Percentiles rank a stretch among this genome's conserved stretches.
Evolutionary conservation across 208 protist species (phyloP).

Genomic region (Crithidia mellificae): DNA sequence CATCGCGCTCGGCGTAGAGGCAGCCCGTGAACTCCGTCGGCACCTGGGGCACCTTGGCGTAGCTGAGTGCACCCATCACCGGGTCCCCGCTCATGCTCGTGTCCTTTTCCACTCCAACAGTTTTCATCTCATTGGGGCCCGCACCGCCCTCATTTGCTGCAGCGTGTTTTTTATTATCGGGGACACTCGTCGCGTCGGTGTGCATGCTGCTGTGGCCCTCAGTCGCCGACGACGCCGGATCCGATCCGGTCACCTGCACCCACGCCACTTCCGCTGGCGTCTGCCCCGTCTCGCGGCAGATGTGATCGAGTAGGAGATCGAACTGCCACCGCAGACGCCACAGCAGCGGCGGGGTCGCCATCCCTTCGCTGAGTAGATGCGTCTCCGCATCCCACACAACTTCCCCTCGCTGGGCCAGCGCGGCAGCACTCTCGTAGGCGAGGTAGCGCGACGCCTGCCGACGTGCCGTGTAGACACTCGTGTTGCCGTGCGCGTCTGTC

Average conservation of each 20-base stretch:
- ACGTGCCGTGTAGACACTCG: conserved; percentile 26
- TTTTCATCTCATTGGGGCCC: no score
- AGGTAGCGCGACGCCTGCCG: conserved; percentile 55
- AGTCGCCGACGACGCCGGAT: background rate
- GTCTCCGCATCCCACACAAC: conserved; percentile 26
- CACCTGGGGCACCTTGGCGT: conserved; percentile 3
- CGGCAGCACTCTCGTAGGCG: conserved; percentile 59
- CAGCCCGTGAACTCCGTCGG: conserved; percentile 48
- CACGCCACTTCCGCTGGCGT: conserved; percentile 27
- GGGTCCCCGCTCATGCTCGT: no score
- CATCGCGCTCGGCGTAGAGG: conserved; percentile 28
- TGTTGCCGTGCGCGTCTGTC: conserved; percentile 23
- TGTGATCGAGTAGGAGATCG: conserved; percentile 53
- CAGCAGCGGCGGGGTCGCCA: conserved; percentile 57
- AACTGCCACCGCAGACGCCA: conserved; percentile 84
- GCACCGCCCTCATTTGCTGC: no score
- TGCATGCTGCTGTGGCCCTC: background rate
- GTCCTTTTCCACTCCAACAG: no score
- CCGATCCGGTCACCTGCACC: conserved; percentile 21
- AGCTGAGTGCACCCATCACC: background rate
- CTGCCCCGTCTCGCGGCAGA: conserved; percentile 40
- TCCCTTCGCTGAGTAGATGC: conserved; percentile 27
- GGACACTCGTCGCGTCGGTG: no score
- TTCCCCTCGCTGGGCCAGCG: conserved; percentile 50
- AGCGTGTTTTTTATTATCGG: no score